Conservation (phyloP, 1,139 yeast species). For the Entelexis paramagnoliae region DNA sequence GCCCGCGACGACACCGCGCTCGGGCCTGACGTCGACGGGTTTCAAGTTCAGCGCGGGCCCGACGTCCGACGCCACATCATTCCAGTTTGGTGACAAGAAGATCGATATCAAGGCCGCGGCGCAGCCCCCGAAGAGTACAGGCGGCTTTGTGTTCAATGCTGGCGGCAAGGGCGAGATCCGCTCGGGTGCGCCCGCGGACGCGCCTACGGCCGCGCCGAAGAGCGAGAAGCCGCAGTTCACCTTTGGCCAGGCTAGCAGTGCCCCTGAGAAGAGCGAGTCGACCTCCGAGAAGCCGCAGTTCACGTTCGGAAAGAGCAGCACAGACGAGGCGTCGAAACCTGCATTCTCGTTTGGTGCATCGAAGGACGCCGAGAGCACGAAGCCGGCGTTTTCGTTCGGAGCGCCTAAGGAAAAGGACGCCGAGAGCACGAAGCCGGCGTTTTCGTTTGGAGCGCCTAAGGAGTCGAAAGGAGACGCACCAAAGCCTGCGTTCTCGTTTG, state of each 20-base stretch:
- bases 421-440: conserved; percentile 15
- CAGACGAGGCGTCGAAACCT: too few species aligned
- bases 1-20: neutral
- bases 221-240: conserved; percentile 11
- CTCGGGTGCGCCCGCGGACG: neutral
- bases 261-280: neutral
- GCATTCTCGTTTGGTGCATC: conserved; percentile 18
- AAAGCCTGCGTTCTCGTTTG: conserved; percentile 16
- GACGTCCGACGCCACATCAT: conserved; percentile 4
- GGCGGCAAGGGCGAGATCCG: conserved; percentile 19
- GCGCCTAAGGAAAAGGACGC: too few species aligned
- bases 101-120: conserved; percentile 12
- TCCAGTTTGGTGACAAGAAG: conserved; percentile 23
- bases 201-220: too few species aligned
- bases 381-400: conserved; percentile 23
- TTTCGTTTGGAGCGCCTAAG: conserved; percentile 16
- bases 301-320: conserved; percentile 28
- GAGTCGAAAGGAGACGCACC: neutral
- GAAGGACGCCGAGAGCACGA: conserved; percentile 1
- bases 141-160: conserved; percentile 23
- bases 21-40: conserved; percentile 18
- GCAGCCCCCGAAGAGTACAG: conserved; percentile 8
- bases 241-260: conserved; percentile 8
- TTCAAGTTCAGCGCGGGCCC: conserved; percentile 20
- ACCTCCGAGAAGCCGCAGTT: conserved; percentile 26